Evolutionary conservation across 2,329 filamentous ascomycete species (phyloP), one percentile per base, ranked within the genome.

Genomic region (Ceratocystis cacaofunesta): DNA sequence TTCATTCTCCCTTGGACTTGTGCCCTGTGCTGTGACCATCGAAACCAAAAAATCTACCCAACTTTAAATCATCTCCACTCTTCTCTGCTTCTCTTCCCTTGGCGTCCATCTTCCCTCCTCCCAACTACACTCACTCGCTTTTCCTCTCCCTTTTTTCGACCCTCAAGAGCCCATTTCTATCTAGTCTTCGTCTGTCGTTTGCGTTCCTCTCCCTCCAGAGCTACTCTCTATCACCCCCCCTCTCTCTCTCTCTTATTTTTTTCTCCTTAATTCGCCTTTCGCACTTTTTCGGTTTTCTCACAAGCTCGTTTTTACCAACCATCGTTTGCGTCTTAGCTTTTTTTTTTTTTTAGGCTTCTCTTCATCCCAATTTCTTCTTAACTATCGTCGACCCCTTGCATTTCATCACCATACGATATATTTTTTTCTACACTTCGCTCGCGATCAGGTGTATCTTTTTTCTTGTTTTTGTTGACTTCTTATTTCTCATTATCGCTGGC

Each of bases 11-110:
- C 43, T 8, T 17, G 28, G n/a, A 25, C 25, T 64, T 55, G 46
- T 62, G 43, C 43, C 63, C 41, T 41, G 48, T 58, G 50, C 36
- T 64, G 50, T 58, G 63, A 43, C 63, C 63, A 44, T 41, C 50
- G 36, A 52, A 52, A 15, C 48, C 48, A 52, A 52, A 52, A 52
- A 52, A 43, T 43, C 36, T 19, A 62, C 61, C 43, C 28, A 58
- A 41, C 36, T 30, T 32, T 28, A 58, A 58, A 58, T 36, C 55
- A 58, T 32, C 55, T 58, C 55, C 55, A 58, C 55, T 41, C 36
- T 61, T 61, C 36, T 36, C 63, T 60, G 43, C 43, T 63, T 63
- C 48, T 28, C 58, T 55, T 63, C 46, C 25, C 60, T 62, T 61
- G 41, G 36, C 46, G 43, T 41, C 46, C 62, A 17, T 30, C 25